phyloP scores from a whole-genome alignment of 257 asterid genomes.

The Solanum piurae region DNA sequence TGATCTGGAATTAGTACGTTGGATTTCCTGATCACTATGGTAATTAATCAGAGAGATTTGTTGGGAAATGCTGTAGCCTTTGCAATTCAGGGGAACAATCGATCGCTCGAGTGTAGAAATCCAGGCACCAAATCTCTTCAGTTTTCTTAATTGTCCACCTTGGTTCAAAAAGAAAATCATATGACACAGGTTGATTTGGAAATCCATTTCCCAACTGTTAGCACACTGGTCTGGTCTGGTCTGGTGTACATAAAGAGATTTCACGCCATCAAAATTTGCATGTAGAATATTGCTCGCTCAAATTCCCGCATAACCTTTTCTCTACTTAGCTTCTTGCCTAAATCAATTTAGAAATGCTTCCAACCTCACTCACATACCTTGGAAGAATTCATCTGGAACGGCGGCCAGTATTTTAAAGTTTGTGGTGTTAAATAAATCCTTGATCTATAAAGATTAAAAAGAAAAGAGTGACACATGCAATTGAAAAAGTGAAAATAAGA shows the following conservation, averaged over 20 bases:
- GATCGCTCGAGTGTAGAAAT: not conserved
- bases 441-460: no score
- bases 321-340: not conserved
- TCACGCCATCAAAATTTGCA: not conserved
- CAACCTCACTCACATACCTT: no score
- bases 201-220: not conserved
- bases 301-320: not conserved
- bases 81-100: not conserved
- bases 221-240: no score
- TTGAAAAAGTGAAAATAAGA: no score
- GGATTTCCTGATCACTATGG: not conserved
- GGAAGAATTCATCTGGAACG: no score
- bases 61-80: not conserved
- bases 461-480: no score
- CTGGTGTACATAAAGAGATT: no score
- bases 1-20: not conserved
- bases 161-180: not conserved
- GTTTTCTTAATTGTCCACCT: not conserved
- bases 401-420: no score
- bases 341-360: not conserved
- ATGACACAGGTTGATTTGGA: no score
- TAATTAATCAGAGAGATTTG: not conserved
- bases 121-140: not conserved
- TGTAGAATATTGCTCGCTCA: not conserved
- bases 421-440: no score